These are phyloP conservation scores for Cucumis variabilis DNA, from an alignment of 331 rosid species.

Conservation along the genomic window DNA sequence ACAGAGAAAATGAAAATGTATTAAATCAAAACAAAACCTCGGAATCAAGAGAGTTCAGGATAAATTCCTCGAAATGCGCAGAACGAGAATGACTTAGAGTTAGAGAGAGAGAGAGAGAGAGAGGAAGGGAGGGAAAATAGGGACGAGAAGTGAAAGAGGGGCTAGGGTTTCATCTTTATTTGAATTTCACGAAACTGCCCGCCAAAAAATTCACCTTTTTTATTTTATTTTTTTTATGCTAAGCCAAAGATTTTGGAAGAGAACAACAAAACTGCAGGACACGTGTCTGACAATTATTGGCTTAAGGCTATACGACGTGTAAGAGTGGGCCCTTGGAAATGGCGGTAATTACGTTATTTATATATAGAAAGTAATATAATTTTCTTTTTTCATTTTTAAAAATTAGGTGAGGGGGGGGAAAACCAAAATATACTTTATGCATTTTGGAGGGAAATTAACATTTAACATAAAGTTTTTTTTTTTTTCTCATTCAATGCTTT, in stretches of 20 bases:
- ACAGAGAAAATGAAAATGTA: neutral
- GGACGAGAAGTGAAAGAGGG: conserved; percentile 2
- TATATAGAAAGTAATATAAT: conserved; percentile 10
- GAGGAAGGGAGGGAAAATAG: conserved; percentile 2
- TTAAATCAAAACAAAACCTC: conserved; percentile 16
- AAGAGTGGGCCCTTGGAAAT: conserved; percentile 37
- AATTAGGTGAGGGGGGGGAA: conserved; percentile 45
- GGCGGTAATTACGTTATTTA: conserved; percentile 49
- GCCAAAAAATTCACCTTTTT: conserved; percentile 40
- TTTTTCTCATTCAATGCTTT: neutral
- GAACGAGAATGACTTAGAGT: conserved; percentile 18
- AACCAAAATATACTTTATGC: conserved; percentile 5
- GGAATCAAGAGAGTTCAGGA: neutral
- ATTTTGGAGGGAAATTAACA: conserved; percentile 41
- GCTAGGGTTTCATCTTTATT: conserved; percentile 56
- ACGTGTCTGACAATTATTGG: conserved; percentile 40
- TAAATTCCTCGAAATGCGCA: neutral
- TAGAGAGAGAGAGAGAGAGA: conserved; percentile 18
- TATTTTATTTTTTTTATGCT: neutral
- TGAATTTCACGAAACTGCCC: conserved; percentile 54
- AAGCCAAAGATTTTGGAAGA: conserved; percentile 35
- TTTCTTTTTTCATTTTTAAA: neutral
- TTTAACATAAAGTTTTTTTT: conserved; percentile 18
- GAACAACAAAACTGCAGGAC: conserved; percentile 36
- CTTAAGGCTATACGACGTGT: neutral